phyloP scores from a whole-genome alignment of 2,329 filamentous ascomycete genomes.

The Xylariaceae sp. region DNA sequence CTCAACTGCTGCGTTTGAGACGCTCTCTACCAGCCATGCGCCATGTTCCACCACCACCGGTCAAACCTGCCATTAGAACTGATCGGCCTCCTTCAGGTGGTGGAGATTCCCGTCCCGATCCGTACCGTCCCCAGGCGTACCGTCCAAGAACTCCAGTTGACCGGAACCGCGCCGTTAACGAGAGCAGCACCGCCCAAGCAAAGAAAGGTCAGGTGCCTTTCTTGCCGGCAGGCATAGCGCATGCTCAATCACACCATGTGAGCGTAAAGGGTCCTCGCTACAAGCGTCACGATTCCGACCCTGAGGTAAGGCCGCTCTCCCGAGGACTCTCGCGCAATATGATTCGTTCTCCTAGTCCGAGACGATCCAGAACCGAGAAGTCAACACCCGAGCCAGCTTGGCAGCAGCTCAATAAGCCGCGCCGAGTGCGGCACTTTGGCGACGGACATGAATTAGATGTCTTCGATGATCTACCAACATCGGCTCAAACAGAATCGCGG shows the following conservation, averaged over 20 bases:
- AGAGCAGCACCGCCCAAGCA: slow-evolving; percentile 47
- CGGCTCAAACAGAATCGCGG: slow-evolving; percentile 70
- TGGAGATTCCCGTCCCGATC: slow-evolving; percentile 49
- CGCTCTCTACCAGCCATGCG: slow-evolving; percentile 59
- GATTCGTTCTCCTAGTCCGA: slow-evolving; percentile 57
- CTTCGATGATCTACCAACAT: slow-evolving; percentile 93
- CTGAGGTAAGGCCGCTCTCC: slow-evolving; percentile 53
- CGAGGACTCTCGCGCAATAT: slow-evolving; percentile 53
- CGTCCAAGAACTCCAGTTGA: slow-evolving; percentile 71
- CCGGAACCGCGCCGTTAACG: slow-evolving; percentile 45
- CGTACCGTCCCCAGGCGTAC: slow-evolving; percentile 45
- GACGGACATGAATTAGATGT: slow-evolving; percentile 87
- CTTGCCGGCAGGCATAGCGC: slow-evolving; percentile 68
- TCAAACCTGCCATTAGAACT: slow-evolving; percentile 44
- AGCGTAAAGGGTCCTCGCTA: slow-evolving; percentile 66
- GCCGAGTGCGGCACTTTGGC: slow-evolving; percentile 69
- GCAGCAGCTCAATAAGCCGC: slow-evolving; percentile 69
- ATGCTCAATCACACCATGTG: slow-evolving; percentile 72
- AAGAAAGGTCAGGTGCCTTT: slow-evolving; percentile 67
- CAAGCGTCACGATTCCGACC: slow-evolving; percentile 77
- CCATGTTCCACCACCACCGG: slow-evolving; percentile 43
- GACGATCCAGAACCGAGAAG: slow-evolving; percentile 41
- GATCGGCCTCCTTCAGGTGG: slow-evolving; percentile 58
- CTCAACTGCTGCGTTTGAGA: slow-evolving; percentile 61
- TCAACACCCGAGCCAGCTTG: slow-evolving; percentile 44